Base-by-base conservation (phyloP, 1,139 yeast species). In the Kodamaea sp. region DNA sequence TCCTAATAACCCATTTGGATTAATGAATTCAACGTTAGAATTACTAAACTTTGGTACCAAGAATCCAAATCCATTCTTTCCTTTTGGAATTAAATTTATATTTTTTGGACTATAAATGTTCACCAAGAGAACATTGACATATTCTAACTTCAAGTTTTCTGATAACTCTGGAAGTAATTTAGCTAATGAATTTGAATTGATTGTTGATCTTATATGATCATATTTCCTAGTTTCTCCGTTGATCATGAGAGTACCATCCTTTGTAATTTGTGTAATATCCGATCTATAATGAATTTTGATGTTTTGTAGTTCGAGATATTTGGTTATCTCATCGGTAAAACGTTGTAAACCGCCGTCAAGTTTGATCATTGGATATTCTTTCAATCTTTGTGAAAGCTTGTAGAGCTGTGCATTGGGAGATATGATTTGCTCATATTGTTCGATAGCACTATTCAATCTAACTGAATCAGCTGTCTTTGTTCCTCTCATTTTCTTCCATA, bases 21-120 rank as follows among this genome's bases (percentile, higher is more conserved):
- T 84, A 6, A 58, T 50, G n/a, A 35, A 34, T 6, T 31, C 29
- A 12, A 29, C 37, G n/a, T 26, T 31, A n/a, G 15, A 26, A 63
- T 24, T 24, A 28, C 62, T 54, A 63, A 72, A 29, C 37, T 58
- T 58, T 1, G 98, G 98, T 3, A 88, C 86, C 39, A 92, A 71
- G 52, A 85, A 88, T 2, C 98, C 98, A 68, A 92, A 92, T 36
- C 97, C 96, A 36, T 73, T 62, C 32, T 60, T 56, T 32, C 64
- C 63, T 28, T 62, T 63, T 1, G 82, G 82, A 31, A 79, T 66
- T 28, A 70, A 49, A 5, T 47, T 46, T 5, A 38, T 31, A 1
- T 47, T 39, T 4, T 43, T 46, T 11, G 53, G 54, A 3, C 67
- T 49, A 52, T 73, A 81, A 6, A 81, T 64, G 50, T 86, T 86